Evolutionary conservation across 2,329 filamentous ascomycete genomes (phyloP), one percentile per base, ranked within the genome.

Genomic region (Diaporthe sp.): DNA sequence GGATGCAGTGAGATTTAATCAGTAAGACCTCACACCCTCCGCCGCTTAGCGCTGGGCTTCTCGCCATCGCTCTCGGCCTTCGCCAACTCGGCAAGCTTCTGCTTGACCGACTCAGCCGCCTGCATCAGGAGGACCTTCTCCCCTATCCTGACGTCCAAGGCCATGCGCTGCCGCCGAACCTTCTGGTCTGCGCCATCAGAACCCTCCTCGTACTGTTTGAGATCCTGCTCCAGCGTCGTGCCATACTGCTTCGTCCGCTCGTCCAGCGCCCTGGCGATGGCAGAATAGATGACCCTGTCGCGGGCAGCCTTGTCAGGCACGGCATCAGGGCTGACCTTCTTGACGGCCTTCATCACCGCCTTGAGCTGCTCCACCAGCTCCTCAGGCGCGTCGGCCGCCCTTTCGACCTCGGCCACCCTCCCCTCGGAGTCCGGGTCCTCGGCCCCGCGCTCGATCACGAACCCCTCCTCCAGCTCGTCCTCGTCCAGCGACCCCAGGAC

Each of bases 401-500:
- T 78, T 1, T 85, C 83, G 1, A 83, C 77, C 0, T 81, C 83
- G 1, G 60, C 40, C 1, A 82, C 60, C 30, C 74, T 75, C 28
- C 90, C 90, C 15, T 86, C 85, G 0, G 86, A 79, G 75, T 88
- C 86, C 0, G 89, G 87, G 40, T 90, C 89, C 0, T 86, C 85
- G 1, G 86, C 83, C 54, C 88, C 86, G 35, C 89, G 85, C 77
- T 92, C 90, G 22, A 95, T 86, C 61, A 95, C 92, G 77, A 96
- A 95, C 25, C 89, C 91, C 47, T 96, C 93, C 71, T 97, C 95
- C 4, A 94, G 83, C 13, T 95, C 86, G 54, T 72, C 70, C 9
- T 92, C 89, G 17, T 94, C 88, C 19, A 84, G 47, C 22, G 76
- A 42, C 0, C 66, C 64, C 61, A 80, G 73, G 17, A 82, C 77